These are phyloP conservation scores for Diplotaxis tenuifolia DNA, from an alignment of 345 rosid species.

Conservation along the genomic window DNA sequence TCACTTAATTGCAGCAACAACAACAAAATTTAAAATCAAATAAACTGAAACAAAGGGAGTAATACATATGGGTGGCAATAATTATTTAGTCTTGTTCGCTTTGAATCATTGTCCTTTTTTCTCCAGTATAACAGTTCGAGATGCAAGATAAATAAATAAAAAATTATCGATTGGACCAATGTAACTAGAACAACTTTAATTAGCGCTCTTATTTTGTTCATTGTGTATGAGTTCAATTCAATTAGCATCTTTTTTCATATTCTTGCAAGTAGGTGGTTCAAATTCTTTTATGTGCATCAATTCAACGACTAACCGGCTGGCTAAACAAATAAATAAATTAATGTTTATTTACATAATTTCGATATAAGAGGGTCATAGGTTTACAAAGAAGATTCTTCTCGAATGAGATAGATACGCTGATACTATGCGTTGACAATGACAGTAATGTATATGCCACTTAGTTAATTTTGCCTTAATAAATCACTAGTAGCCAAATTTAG, in stretches of 20 bases:
- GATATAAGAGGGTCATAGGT: background rate
- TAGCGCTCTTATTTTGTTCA: background rate
- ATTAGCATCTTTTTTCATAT: background rate
- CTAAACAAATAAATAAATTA: background rate
- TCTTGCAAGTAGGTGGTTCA: background rate
- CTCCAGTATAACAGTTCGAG: background rate
- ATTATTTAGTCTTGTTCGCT: too few species aligned
- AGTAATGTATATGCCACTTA: slow-evolving; percentile 9
- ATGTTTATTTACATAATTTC: background rate
- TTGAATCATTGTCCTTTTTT: background rate
- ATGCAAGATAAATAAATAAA: background rate
- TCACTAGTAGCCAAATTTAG: slow-evolving; percentile 24
- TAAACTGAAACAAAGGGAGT: background rate
- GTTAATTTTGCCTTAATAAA: slow-evolving; percentile 27
- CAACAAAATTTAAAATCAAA: too few species aligned
- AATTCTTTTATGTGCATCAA: background rate
- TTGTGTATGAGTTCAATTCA: background rate
- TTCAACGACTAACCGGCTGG: background rate
- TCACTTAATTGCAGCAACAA: too few species aligned
- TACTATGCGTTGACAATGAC: background rate
- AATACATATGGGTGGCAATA: background rate
- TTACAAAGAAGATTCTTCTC: background rate
- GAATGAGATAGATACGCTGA: background rate
- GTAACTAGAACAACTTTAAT: background rate
- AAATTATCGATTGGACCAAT: background rate